A percentile compares a stretch with the other conserved stretches of the same genome.
These are phyloP conservation scores for Mentha longifolia DNA, from an alignment of 257 asterid genomes.

Conservation along the genomic window DNA sequence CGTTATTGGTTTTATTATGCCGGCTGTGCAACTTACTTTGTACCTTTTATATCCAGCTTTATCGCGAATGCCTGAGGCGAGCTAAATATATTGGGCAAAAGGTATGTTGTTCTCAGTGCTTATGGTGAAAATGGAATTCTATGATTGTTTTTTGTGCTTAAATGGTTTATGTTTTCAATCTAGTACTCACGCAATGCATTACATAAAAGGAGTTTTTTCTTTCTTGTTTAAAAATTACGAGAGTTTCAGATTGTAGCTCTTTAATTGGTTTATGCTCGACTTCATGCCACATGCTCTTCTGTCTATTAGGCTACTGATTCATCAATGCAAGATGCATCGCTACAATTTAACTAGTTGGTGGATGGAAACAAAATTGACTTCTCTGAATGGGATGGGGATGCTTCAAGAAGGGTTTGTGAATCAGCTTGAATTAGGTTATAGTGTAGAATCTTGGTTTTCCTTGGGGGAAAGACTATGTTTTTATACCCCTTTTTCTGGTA, in stretches of 20 bases:
- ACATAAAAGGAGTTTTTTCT: not conserved
- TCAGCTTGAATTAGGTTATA: slow-evolving; percentile 21
- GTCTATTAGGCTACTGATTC: not conserved
- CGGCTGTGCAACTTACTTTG: not conserved
- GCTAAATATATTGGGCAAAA: slow-evolving; percentile 86
- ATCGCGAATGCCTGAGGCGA: slow-evolving; percentile 89
- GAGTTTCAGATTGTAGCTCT: slow-evolving; percentile 1
- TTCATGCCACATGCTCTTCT: not conserved
- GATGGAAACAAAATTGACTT: slow-evolving; percentile 14
- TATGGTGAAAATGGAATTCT: not conserved
- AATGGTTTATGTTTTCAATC: slow-evolving; percentile 2
- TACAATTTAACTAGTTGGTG: not conserved
- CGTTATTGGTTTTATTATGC: not conserved
- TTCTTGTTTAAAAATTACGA: not conserved
- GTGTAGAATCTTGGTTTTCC: not conserved
- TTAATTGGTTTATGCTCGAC: slow-evolving; percentile 15
- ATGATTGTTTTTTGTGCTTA: slow-evolving; percentile 24
- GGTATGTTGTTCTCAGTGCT: slow-evolving; percentile 48
- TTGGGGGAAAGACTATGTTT: not conserved
- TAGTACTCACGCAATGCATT: not conserved
- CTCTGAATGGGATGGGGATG: slow-evolving; percentile 7
- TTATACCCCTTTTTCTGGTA: not conserved
- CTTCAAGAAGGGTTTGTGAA: slow-evolving; percentile 24
- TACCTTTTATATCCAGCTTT: slow-evolving; percentile 60
- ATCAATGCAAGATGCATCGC: not conserved